These are phyloP conservation scores for Saitoella complicata DNA, from an alignment of 805 yeast genomes.

Conservation along the genomic window DNA sequence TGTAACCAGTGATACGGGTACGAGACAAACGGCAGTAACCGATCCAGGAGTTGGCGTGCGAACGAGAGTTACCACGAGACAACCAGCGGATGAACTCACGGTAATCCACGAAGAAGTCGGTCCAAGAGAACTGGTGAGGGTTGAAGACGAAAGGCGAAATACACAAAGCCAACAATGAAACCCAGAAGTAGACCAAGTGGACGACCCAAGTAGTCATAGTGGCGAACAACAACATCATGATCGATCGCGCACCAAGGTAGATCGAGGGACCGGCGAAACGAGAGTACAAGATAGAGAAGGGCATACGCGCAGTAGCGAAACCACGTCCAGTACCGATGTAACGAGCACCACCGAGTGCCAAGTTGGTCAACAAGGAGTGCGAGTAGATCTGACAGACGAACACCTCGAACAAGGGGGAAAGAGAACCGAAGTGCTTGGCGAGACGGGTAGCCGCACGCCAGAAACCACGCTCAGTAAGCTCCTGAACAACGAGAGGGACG, in stretches of 20 bases:
- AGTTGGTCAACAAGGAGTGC: slow-evolving; percentile 52
- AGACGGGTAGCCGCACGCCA: slow-evolving; percentile 59
- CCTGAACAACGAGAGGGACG: slow-evolving; percentile 75
- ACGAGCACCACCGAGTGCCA: slow-evolving; percentile 80
- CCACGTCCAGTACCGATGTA: slow-evolving; percentile 91
- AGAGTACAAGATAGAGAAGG: slow-evolving; percentile 57
- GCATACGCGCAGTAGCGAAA: slow-evolving; percentile 68
- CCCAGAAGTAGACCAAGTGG: slow-evolving; percentile 94
- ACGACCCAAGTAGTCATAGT: slow-evolving; percentile 84
- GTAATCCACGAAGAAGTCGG: slow-evolving; percentile 91
- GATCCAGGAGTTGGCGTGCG: slow-evolving; percentile 65
- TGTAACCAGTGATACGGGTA: slow-evolving; percentile 84
- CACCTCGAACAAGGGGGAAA: slow-evolving; percentile 87
- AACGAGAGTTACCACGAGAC: slow-evolving; percentile 55
- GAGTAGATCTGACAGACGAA: slow-evolving; percentile 91
- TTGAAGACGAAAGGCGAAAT: slow-evolving; percentile 89
- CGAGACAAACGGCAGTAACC: slow-evolving; percentile 58
- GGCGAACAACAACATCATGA: slow-evolving; percentile 58
- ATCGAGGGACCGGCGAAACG: slow-evolving; percentile 63
- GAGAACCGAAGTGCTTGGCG: slow-evolving; percentile 56
- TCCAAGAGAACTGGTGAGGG: slow-evolving; percentile 96
- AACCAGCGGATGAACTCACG: slow-evolving; percentile 85
- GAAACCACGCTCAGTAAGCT: slow-evolving; percentile 69
- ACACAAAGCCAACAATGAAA: slow-evolving; percentile 70
- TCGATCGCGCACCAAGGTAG: slow-evolving; percentile 56